Evolutionary conservation across 805 yeast genomes (phyloP).

Genomic region (Schizosaccharomyces octosporus): DNA sequence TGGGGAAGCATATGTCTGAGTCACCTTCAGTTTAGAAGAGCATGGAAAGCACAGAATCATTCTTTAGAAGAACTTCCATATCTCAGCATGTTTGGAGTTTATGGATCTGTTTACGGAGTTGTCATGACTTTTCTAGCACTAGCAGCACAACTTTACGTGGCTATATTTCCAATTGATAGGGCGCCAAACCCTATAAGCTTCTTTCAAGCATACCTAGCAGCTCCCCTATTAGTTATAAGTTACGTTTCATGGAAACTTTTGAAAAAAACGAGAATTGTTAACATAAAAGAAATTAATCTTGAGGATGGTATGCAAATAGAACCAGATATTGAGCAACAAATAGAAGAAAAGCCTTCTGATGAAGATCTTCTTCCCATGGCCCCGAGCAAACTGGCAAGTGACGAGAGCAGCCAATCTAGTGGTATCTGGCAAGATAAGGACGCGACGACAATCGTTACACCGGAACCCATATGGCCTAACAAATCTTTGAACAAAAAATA

Average conservation of each 20-base stretch:
- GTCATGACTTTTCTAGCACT: slow-evolving; percentile 33
- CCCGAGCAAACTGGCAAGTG: not conserved
- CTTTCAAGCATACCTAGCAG: slow-evolving; percentile 5
- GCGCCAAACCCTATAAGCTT: slow-evolving; percentile 18
- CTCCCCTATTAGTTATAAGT: slow-evolving; percentile 19
- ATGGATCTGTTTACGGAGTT: slow-evolving; percentile 44
- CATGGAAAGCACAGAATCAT: slow-evolving; percentile 41
- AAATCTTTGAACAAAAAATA: too few species aligned
- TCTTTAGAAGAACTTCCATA: slow-evolving; percentile 32
- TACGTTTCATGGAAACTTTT: slow-evolving; percentile 24
- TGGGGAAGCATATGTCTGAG: slow-evolving; percentile 56
- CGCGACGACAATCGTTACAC: too few species aligned
- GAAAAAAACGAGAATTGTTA: not conserved
- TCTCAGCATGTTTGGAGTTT: slow-evolving; percentile 39
- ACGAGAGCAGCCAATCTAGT: not conserved
- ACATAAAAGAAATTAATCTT: not conserved
- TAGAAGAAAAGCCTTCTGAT: not conserved
- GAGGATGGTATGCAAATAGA: not conserved
- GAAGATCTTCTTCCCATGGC: not conserved
- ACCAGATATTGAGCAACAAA: not conserved
- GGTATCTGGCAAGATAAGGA: too few species aligned
- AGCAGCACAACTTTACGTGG: slow-evolving; percentile 62
- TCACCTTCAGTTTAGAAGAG: slow-evolving; percentile 44
- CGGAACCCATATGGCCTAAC: too few species aligned
- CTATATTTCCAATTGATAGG: slow-evolving; percentile 40